Conservation (phyloP, 352 stramenopile genomes). For the Globisporangium viniferum region DNA sequence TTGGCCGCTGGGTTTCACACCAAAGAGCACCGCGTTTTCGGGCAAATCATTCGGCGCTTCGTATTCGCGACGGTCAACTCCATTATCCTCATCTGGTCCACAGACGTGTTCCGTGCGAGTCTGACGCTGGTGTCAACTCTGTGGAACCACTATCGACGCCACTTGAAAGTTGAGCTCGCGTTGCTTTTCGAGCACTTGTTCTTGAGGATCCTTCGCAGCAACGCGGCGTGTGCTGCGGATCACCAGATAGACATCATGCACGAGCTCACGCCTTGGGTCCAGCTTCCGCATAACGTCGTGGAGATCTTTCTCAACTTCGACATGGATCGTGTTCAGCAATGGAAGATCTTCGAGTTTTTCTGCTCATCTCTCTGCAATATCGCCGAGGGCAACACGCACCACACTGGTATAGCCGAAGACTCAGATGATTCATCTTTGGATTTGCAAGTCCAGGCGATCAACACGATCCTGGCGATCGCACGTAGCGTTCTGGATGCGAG, state of each 20-base stretch:
- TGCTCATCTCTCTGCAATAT: slow-evolving; percentile 73
- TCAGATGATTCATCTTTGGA: slow-evolving; percentile 37
- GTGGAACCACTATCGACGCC: slow-evolving; percentile 83
- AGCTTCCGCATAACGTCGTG: slow-evolving; percentile 84
- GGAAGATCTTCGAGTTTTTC: slow-evolving; percentile 88
- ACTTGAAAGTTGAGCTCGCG: slow-evolving; percentile 81
- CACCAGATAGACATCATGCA: slow-evolving; percentile 79
- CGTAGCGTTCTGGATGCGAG: slow-evolving; percentile 86
- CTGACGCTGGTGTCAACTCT: slow-evolving; percentile 70
- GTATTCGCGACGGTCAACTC: slow-evolving; percentile 73
- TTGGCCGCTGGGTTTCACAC: slow-evolving; percentile 39
- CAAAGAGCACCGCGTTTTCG: slow-evolving; percentile 63
- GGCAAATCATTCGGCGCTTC: slow-evolving; percentile 73
- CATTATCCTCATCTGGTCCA: slow-evolving; percentile 51
- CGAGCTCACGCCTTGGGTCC: slow-evolving; percentile 72
- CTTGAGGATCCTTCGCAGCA: slow-evolving; percentile 63
- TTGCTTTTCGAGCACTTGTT: slow-evolving; percentile 82
- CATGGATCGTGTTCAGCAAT: slow-evolving; percentile 82
- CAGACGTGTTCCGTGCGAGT: slow-evolving; percentile 54
- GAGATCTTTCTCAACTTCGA: slow-evolving; percentile 89
- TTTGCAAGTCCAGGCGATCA: slow-evolving; percentile 67
- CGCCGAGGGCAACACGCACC: slow-evolving; percentile 44
- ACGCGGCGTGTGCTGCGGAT: slow-evolving; percentile 35
- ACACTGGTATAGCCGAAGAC: slow-evolving; percentile 22
- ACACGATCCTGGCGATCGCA: slow-evolving; percentile 68